Evolutionary conservation across 176 grass and related monocot genomes (phyloP).

Genomic region (Aegilops sharonensis): DNA sequence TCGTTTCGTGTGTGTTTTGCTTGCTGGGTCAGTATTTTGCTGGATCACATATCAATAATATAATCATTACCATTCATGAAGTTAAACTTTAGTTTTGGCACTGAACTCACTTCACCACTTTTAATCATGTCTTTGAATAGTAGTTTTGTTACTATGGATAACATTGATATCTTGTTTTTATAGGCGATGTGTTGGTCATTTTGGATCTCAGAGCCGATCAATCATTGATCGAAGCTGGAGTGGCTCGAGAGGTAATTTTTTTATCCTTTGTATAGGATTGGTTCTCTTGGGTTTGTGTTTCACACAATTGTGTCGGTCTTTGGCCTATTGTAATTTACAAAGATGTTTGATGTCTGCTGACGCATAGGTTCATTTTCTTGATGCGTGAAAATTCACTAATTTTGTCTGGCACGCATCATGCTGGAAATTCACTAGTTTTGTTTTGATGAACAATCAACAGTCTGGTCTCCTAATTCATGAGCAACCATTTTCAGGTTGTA

Average conservation of each 20-base stretch:
- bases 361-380: not conserved
- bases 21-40: no score
- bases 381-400: constrained; percentile 4
- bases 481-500: constrained; percentile 64
- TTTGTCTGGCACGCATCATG: not conserved
- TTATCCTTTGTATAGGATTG: constrained; percentile 3
- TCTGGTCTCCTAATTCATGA: constrained; percentile 4
- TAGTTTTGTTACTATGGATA: constrained; percentile 3
- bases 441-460: not conserved
- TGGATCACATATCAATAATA: not conserved
- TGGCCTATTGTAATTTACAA: not conserved
- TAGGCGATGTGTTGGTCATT: constrained; percentile 95
- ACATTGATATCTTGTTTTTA: constrained; percentile 30
- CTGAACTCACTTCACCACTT: constrained; percentile 13
- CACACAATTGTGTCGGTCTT: not conserved
- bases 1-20: not conserved
- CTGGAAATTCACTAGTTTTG: not conserved
- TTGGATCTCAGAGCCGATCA: constrained; percentile 88
- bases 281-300: not conserved
- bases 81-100: constrained; percentile 8
- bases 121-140: not conserved
- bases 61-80: not conserved
- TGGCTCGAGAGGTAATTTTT: constrained; percentile 84
- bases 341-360: not conserved
- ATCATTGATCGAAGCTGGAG: constrained; percentile 91